Base-by-base conservation (phyloP, 495 filamentous ascomycete species). In the Lepraria neglecta region DNA sequence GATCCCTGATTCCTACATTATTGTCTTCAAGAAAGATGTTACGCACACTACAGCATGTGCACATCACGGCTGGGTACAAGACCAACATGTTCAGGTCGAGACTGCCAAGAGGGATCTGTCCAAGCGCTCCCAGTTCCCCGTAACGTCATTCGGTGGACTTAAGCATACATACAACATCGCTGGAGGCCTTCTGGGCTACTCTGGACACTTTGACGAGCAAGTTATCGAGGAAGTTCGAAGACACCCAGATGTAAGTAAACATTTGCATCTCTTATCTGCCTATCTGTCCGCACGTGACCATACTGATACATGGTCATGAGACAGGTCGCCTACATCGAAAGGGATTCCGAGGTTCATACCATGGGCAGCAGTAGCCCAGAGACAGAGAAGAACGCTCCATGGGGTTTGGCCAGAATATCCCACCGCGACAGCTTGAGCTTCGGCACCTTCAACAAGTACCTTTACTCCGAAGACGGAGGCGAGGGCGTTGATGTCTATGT, bases 401-500 rank as follows among this genome's bases (percentile, higher is more conserved):
- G 95, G 95, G 95, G 95, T 77, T 78, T 99, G 59, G 95, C 95
- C 54, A 88, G 95, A 83, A 89, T 99, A 76, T 99, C 95, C 24
- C 92, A 97, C 77, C 88, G 95, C 58, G 81, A 95, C 63, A 76
- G 79, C 67, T 83, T 99, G 63, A 82, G 80, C 70, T 97, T 97
- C 73, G 87, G 87, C 64, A 90, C 84, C 73, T 97, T 92, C 82
- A 97, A 96, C 82, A 97, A 97, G 78, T 99, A 97, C 77, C 81
- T 97, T 15, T 97, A 92, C 71, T 83, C 92, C 31, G 84, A 82
- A 47, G 87, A 95, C 47, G 92, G 90, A 70, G 95, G 95, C 71
- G 92, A 97, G 78, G 95, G 95, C 75, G 94, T 99, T 70, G 95
- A 99, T 79, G 95, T 91, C 62, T 99, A 99, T 72, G 88, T 97